A percentile compares a stretch with the other conserved stretches of the same genome.
These are phyloP conservation scores for Raffaelea deltoideospora DNA, from an alignment of 2,329 filamentous ascomycete species.

Conservation along the genomic window DNA sequence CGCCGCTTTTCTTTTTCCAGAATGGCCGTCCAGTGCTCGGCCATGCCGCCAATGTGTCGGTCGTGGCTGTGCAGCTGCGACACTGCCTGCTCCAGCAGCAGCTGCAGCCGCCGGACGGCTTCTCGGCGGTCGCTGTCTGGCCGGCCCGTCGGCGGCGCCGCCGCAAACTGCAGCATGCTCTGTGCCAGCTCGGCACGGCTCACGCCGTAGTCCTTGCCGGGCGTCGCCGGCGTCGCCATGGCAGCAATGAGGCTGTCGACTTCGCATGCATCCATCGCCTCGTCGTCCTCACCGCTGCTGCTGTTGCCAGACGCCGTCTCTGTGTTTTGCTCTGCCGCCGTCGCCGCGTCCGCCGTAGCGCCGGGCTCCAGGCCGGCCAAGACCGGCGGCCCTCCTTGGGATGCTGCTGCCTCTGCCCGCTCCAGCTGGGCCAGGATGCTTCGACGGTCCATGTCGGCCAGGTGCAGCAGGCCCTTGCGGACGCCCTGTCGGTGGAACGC, in stretches of 20 bases:
- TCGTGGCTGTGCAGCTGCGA: slow-evolving; percentile 11
- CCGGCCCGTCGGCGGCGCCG: neutral
- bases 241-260: slow-evolving; percentile 13
- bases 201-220: slow-evolving; percentile 12
- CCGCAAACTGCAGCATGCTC: slow-evolving; percentile 3
- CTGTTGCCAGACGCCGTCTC: neutral
- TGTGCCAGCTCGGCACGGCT: slow-evolving; percentile 1
- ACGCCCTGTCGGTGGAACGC: slow-evolving; percentile 17
- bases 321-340: neutral
- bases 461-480: slow-evolving; percentile 16
- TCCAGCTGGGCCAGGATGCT: too few relatives aligned
- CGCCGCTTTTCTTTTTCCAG: slow-evolving; percentile 12
- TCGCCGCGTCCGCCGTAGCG: slow-evolving; percentile 3
- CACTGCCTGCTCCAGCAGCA: slow-evolving; percentile 9
- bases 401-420: too few relatives aligned
- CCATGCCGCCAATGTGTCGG: slow-evolving; percentile 11
- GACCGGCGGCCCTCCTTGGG: too few relatives aligned
- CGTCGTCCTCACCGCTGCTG: neutral
- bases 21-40: slow-evolving; percentile 8
- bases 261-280: too few relatives aligned
- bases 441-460: slow-evolving; percentile 18
- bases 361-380: too few relatives aligned
- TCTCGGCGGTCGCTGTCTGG: slow-evolving; percentile 5
- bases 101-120: slow-evolving; percentile 8
- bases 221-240: slow-evolving; percentile 12